phyloP scores from a whole-genome alignment of 2,329 filamentous ascomycete genomes.

The Chrysosphaeria jannelii region DNA sequence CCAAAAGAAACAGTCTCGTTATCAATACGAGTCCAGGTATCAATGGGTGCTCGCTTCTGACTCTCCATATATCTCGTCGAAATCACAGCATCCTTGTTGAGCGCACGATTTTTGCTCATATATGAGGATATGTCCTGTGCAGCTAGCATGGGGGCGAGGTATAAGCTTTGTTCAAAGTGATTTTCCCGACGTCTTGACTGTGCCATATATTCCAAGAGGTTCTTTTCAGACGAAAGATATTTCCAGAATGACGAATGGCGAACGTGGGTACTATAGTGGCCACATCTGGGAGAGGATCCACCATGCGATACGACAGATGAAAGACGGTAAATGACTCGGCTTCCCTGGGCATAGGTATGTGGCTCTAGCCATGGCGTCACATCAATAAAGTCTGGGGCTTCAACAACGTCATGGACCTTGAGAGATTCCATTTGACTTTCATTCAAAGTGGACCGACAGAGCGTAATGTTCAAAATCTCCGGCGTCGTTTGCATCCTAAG shows the following conservation, averaged over 20 bases:
- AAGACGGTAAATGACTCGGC: conserved; percentile 3
- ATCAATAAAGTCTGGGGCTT: conserved; percentile 3
- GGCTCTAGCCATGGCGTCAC: conserved; percentile 4
- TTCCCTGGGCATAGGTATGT: conserved; percentile 1
- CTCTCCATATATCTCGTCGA: too few species aligned
- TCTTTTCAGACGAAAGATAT: too few species aligned
- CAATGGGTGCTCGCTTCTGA: too few species aligned
- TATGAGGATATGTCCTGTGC: neutral
- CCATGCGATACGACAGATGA: conserved; percentile 3
- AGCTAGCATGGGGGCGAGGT: too few species aligned
- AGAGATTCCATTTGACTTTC: rapidly evolving
- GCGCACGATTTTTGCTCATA: neutral
- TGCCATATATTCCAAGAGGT: too few species aligned
- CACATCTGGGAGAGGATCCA: neutral
- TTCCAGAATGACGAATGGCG: too few species aligned
- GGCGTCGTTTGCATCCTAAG: conserved; percentile 3
- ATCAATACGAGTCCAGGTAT: conserved; percentile 2
- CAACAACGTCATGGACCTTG: conserved; percentile 1
- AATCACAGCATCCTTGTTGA: too few species aligned
- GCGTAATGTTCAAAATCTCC: conserved; percentile 3
- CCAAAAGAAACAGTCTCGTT: too few species aligned
- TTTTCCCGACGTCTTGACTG: too few species aligned
- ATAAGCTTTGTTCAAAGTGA: too few species aligned
- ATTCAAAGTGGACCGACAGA: conserved; percentile 1
- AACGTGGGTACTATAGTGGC: conserved; percentile 4